Evolutionary conservation across 768 basidiomycete genomes (phyloP), one percentile per base, ranked within the genome.

Genomic region (Tricholoma furcatifolium): DNA sequence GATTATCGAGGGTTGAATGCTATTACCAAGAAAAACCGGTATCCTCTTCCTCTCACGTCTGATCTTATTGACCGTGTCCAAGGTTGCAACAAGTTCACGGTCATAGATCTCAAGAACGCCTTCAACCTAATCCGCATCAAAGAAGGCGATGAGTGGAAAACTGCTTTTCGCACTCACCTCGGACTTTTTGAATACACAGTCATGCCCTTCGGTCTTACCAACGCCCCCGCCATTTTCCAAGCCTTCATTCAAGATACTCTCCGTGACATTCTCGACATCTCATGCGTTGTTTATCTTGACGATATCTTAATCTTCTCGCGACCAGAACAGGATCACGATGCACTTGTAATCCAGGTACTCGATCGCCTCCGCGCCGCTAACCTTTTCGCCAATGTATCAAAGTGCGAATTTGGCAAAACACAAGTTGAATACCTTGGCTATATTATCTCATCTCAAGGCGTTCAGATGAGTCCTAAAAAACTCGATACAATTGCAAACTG

Each of bases 141-240:
- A 4, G 63, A 67, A 15, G 74, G 74, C 0, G 67, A 77, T 50
- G 66, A 76, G 59, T 71, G 68, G 71, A 78, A 77, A 54, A 76
- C 75, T 2, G 72, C 70, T 0, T 78, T 80, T 59, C 48, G 60
- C 5, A 74, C 70, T 10, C 62, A 62, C 24, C 65, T 66, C 15
- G 70, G 77, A 4, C 58, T 65, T 15, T 77, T 69, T 50, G 66
- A 78, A 62, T 70, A 64, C 36, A 58, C 62, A 4, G 68, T 77
- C 11, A 69, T 74, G 59, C 70, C 70, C n/a, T 69, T 69, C 31
- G 70, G 70, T 7, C 64, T 74, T 8, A 68, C 66, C 34, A 73
- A 75, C 49, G 68, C 71, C 4, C 73, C 76, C 6, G 67, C 76
- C 0, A 56, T 67, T 2, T 79, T 76, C 56, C 77, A 80, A 57